Percentiles rank a stretch among this genome's conserved stretches.
phyloP scores from a whole-genome alignment of 495 filamentous ascomycete species.

The Xylaria venustula region DNA sequence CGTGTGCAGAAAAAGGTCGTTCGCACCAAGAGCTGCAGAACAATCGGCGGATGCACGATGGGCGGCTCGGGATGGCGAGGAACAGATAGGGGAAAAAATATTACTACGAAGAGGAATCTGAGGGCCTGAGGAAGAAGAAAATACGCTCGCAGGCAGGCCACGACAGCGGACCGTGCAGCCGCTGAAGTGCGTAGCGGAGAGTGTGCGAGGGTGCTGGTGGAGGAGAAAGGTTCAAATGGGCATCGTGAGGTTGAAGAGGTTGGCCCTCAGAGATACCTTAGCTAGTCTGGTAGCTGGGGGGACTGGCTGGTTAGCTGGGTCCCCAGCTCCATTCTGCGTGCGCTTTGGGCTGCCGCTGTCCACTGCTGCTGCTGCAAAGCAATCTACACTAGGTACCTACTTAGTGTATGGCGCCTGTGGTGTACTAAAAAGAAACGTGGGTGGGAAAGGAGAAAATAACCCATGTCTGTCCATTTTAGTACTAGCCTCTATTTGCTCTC shows the following conservation, averaged over 20 bases:
- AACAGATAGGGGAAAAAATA: neutral
- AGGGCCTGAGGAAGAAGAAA: conserved; percentile 3
- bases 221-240: conserved; percentile 3
- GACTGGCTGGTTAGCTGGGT: neutral
- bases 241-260: conserved; percentile 8
- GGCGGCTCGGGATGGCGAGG: neutral
- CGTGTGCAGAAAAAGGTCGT: neutral
- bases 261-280: neutral
- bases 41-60: neutral
- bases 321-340: too few relatives aligned
- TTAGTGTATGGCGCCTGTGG: neutral
- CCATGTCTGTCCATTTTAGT: neutral
- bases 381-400: too few relatives aligned
- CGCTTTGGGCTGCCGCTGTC: too few relatives aligned
- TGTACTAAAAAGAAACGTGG: neutral
- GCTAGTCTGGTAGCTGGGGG: too few relatives aligned
- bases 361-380: too few relatives aligned
- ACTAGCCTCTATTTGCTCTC: neutral
- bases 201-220: conserved; percentile 13
- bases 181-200: conserved; percentile 5
- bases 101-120: conserved; percentile 1
- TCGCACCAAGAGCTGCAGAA: neutral
- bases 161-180: conserved; percentile 15
- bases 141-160: conserved; percentile 10
- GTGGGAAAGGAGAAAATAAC: conserved; percentile 1